These are phyloP conservation scores for Hanseniaspora lachancei DNA, from an alignment of 805 yeast genomes.

Conservation along the genomic window DNA sequence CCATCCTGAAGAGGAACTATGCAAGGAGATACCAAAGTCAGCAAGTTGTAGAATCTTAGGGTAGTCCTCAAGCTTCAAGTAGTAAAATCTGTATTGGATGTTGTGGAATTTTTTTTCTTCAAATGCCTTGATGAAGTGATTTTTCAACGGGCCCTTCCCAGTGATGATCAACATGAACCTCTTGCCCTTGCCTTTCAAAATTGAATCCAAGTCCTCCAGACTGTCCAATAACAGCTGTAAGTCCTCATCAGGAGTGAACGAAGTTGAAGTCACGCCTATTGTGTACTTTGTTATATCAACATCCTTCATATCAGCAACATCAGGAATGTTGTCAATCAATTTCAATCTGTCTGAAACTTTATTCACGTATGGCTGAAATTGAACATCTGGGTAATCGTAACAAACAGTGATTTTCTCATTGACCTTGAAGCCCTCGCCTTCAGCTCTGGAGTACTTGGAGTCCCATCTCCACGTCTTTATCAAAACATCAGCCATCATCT, in stretches of 20 bases:
- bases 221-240: constrained; percentile 58
- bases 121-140: constrained; percentile 38
- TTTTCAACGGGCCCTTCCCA: constrained; percentile 83
- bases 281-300: constrained; percentile 35
- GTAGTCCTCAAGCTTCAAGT: constrained; percentile 72
- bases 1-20: constrained; percentile 80
- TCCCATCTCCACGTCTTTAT: constrained; percentile 35
- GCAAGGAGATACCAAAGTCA: constrained; percentile 81
- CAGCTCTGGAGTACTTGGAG: neutral
- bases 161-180: constrained; percentile 67
- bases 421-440: constrained; percentile 22
- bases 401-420: constrained; percentile 44
- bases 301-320: constrained; percentile 17
- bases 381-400: constrained; percentile 74
- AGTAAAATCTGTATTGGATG: constrained; percentile 48
- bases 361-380: constrained; percentile 40
- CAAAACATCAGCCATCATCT: constrained; percentile 54
- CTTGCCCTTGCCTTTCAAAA: constrained; percentile 24
- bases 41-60: constrained; percentile 63
- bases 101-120: constrained; percentile 32
- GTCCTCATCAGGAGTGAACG: constrained; percentile 94
- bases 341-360: constrained; percentile 15
- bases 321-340: neutral
- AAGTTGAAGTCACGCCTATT: constrained; percentile 74
- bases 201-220: constrained; percentile 27